Evolutionary conservation across 179 eudicot species (phyloP), one percentile per base, ranked within the genome.

Genomic region (Silene vulgaris): DNA sequence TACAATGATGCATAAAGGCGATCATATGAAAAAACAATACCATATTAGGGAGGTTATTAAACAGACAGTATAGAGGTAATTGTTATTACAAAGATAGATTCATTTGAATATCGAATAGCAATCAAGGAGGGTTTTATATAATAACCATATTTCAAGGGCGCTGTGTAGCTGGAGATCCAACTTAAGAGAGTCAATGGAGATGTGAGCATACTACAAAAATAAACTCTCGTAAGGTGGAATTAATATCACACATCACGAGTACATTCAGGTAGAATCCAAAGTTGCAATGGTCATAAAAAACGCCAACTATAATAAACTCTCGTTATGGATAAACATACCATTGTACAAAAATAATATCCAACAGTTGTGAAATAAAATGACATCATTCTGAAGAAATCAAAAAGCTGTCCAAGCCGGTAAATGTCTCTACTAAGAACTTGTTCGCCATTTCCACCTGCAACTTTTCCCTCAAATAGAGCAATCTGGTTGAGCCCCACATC

Each of bases 401-500:
- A 89, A 77, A 91, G 96, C 87, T 96, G 98, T 17, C 99, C 99
- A 50, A 96, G 97, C 82, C 99, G 85, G 86, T 89, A 93, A 73
- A 96, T 87, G 82, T 96, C 99, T 76, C 99, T 88, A 80, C 99
- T 96, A 71, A 96, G 96, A 81, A 96, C 96, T 91, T 96, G 99
- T 85, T 96, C 99, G 75, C 99, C 98, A 78, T 96, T 96, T 43
- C 98, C 99, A 59, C 99, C 94, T 68, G 99, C 97, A 79, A 96
- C 99, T 85, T 96, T 96, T 43, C 99, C 99, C 86, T 93, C 99
- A 78, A 96, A 96, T 16, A 96, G 45, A 26, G 99, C 99, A 78
- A 96, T 96, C 79, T 96, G 99, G 87, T 96, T 93, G 80, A 96
- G 93, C 80, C 99, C 97, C 56, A 93, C 99, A 86, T 96, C 99